phyloP scores from a whole-genome alignment of 495 filamentous ascomycete genomes.

The Talaromyces ruber region DNA sequence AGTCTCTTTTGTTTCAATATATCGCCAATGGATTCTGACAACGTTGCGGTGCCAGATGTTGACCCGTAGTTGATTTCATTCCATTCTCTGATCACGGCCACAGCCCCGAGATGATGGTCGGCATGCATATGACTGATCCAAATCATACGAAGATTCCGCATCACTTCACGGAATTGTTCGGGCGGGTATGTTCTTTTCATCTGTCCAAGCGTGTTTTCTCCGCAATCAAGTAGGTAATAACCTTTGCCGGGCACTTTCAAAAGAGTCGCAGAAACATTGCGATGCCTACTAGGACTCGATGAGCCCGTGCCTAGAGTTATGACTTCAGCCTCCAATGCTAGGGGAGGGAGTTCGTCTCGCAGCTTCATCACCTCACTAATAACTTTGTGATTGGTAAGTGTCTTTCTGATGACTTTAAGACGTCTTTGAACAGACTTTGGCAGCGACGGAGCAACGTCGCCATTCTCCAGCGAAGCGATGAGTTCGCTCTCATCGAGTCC shows the following conservation, averaged over 20 bases:
- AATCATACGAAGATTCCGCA: slow-evolving; percentile 71
- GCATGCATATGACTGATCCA: slow-evolving; percentile 96
- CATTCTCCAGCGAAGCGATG: slow-evolving; percentile 44
- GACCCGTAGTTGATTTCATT: slow-evolving; percentile 41
- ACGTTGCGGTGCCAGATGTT: slow-evolving; percentile 9
- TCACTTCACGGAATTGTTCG: slow-evolving; percentile 53
- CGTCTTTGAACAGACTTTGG: slow-evolving; percentile 36
- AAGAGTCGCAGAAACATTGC: slow-evolving; percentile 87
- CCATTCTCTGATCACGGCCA: slow-evolving; percentile 71
- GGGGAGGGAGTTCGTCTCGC: slow-evolving; percentile 42
- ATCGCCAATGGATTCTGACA: slow-evolving; percentile 22
- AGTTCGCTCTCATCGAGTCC: slow-evolving; percentile 40
- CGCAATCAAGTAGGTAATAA: slow-evolving; percentile 81
- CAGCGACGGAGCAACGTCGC: slow-evolving; percentile 21
- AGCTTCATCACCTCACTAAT: slow-evolving; percentile 27
- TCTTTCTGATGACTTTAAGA: slow-evolving; percentile 17
- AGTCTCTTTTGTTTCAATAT: slow-evolving; percentile 41
- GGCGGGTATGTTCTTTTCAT: slow-evolving; percentile 62
- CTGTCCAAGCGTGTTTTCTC: slow-evolving; percentile 92
- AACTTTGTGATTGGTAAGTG: slow-evolving; percentile 17
- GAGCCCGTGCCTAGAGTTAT: slow-evolving; percentile 87
- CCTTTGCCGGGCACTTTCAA: slow-evolving; percentile 75
- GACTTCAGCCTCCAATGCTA: slow-evolving; percentile 67
- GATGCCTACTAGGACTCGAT: slow-evolving; percentile 79
- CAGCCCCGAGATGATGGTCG: slow-evolving; percentile 87